phyloP scores from a whole-genome alignment of 2,329 filamentous ascomycete genomes.

The Gremmenia infestans region DNA sequence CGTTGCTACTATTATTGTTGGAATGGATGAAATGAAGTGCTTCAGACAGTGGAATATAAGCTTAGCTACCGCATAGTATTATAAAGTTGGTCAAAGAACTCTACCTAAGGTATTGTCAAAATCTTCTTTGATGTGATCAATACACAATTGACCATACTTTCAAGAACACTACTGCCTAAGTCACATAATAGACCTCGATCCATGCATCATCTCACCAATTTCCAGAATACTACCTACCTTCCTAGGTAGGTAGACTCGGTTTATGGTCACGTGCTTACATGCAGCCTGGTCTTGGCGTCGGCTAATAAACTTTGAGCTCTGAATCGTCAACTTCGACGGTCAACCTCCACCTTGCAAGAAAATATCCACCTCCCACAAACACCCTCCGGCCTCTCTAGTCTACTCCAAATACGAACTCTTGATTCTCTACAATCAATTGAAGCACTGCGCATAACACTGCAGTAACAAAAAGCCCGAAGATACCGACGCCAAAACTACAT shows the following conservation, averaged over 20 bases:
- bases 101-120: too few species aligned
- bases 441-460: constrained; percentile 13
- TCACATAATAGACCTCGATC: too few species aligned
- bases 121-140: too few species aligned
- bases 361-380: constrained; percentile 10
- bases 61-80: too few species aligned
- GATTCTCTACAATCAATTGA: constrained; percentile 15
- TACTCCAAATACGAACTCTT: constrained; percentile 2
- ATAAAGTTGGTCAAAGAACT: too few species aligned
- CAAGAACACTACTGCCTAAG: too few species aligned
- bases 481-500: constrained; percentile 2
- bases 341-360: constrained; percentile 1
- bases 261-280: background rate
- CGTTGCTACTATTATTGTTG: background rate
- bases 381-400: constrained; percentile 6
- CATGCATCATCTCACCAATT: too few species aligned
- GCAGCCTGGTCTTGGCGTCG: constrained; percentile 1
- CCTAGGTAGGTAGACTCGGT: too few species aligned
- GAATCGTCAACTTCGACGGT: background rate
- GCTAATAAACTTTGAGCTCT: background rate
- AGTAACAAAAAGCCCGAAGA: constrained; percentile 3
- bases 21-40: background rate
- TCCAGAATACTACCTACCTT: too few species aligned
- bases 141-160: too few species aligned
- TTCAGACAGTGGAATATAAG: background rate